Evolutionary conservation across 441 rosid genomes (phyloP), one percentile per base, ranked within the genome.

Genomic region (Flueggea neowawraea): DNA sequence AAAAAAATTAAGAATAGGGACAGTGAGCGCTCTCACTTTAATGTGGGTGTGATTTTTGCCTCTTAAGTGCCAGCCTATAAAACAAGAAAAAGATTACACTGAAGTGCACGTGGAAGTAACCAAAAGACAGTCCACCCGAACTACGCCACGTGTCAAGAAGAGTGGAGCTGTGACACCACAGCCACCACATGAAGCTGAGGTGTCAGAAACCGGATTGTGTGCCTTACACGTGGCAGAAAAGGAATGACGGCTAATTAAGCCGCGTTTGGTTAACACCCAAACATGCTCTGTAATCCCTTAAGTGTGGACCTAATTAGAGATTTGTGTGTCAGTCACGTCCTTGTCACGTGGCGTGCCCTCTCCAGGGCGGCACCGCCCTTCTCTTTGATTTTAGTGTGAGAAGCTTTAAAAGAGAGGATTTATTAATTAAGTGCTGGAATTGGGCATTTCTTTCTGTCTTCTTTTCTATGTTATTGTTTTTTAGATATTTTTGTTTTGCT

Each of bases 301-400:
- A 8, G n/a, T 55, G 16, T 16, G 53, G 31, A n/a, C 60, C 48
- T 4, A 59, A 58, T 12, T 4, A 53, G 12, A 31, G 31, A 31
- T 22, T 31, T 12, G 53, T 49, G 62, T 48, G 61, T 50, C 55
- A 22, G 58, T 55, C 70, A 69, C 60, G 78, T 75, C 74, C 58
- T 33, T 53, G 64, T 80, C 83, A 78, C 84, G 81, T 80, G 81
- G 69, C 76, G 63, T 74, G 68, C 81, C 81, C 73, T 72, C 62
- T 2, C 13, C 0, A 0, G 62, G 73, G 52, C 77, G 83, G 84
- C 82, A 80, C 87, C 84, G 82, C 74, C 84, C 76, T 13, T 17
- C 31, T 31, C n/a, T 41, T 31, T 57, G 31, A 12, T 57, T 57
- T 17, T 11, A 39, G 12, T 4, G 32, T 6, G 10, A n/a, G 14